A percentile compares a stretch with the other conserved stretches of the same genome.
These are phyloP conservation scores for Termitomyces sp. DNA, from an alignment of 768 basidiomycete genomes.

Conservation along the genomic window DNA sequence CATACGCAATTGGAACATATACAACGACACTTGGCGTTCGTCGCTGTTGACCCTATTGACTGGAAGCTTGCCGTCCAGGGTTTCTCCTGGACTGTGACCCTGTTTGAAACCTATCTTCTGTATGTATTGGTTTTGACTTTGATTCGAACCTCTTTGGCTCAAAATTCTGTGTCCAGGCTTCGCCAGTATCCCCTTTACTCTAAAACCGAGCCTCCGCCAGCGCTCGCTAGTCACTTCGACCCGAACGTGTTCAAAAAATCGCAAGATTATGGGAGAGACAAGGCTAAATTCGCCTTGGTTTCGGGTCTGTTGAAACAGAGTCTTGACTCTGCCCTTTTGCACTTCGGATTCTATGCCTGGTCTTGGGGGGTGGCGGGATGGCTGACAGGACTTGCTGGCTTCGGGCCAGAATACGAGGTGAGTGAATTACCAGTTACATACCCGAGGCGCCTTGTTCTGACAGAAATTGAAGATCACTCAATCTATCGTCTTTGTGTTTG, in stretches of 20 bases:
- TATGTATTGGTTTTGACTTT: conserved; percentile 35
- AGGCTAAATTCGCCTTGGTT: conserved; percentile 77
- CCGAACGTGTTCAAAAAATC: conserved; percentile 79
- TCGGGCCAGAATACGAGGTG: conserved; percentile 73
- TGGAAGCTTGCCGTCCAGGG: conserved; percentile 82
- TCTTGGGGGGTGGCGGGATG: conserved; percentile 68
- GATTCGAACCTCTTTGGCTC: background rate
- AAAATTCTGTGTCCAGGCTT: conserved; percentile 26
- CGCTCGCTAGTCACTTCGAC: conserved; percentile 66
- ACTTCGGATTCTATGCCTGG: conserved; percentile 79
- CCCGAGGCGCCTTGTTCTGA: background rate
- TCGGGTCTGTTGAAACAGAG: conserved; percentile 72
- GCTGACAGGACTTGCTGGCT: conserved; percentile 50
- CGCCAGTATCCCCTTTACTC: conserved; percentile 87
- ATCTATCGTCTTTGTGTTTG: conserved; percentile 72
- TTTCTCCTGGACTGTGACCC: conserved; percentile 73
- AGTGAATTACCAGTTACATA: conserved; percentile 16
- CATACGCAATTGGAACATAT: conserved; percentile 53
- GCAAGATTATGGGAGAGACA: conserved; percentile 88
- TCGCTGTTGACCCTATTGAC: conserved; percentile 66
- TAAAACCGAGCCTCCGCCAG: conserved; percentile 66
- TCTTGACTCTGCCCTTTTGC: conserved; percentile 66
- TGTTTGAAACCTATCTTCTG: conserved; percentile 88
- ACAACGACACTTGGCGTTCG: conserved; percentile 65
- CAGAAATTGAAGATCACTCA: conserved; percentile 61